A percentile compares a stretch with the other conserved stretches of the same genome.
These are phyloP conservation scores for Sporothrix variecibatus DNA, from an alignment of 2,329 filamentous ascomycete species.

Conservation along the genomic window DNA sequence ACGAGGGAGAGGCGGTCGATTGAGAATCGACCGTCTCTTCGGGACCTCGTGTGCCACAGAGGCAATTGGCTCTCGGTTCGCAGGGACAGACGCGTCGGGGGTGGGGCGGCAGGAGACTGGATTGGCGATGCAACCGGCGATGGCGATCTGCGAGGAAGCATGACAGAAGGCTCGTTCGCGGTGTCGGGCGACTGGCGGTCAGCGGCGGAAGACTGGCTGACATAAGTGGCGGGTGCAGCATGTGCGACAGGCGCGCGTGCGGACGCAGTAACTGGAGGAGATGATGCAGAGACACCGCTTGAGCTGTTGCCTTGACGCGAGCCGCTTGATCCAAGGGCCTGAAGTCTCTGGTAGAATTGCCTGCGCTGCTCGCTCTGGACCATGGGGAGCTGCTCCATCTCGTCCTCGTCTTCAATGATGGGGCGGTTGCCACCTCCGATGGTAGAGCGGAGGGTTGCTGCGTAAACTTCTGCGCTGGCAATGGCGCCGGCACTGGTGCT, in stretches of 20 bases:
- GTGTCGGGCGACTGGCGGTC: not conserved
- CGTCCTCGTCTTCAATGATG: constrained; percentile 8
- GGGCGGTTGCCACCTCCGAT: not conserved
- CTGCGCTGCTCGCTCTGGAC: not conserved
- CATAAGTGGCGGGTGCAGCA: not conserved
- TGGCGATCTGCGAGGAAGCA: not conserved
- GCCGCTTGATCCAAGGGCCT: not conserved
- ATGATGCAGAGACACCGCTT: not conserved
- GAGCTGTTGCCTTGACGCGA: not conserved
- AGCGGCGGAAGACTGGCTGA: not conserved
- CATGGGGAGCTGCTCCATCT: not conserved
- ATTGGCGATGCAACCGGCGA: not conserved
- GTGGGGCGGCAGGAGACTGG: not conserved
- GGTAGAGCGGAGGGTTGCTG: too few relatives aligned
- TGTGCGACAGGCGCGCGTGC: not conserved
- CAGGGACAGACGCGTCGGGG: not conserved
- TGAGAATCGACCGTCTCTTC: not conserved
- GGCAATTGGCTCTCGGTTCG: not conserved
- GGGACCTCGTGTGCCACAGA: not conserved
- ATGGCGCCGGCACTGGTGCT: not conserved
- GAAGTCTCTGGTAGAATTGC: not conserved
- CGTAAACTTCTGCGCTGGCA: too few relatives aligned
- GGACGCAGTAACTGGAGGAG: not conserved
- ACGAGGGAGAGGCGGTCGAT: not conserved
- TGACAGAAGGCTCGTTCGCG: not conserved